Conservation (phyloP, 2,329 filamentous ascomycete species). For the Aaosphaeria arxii region DNA sequence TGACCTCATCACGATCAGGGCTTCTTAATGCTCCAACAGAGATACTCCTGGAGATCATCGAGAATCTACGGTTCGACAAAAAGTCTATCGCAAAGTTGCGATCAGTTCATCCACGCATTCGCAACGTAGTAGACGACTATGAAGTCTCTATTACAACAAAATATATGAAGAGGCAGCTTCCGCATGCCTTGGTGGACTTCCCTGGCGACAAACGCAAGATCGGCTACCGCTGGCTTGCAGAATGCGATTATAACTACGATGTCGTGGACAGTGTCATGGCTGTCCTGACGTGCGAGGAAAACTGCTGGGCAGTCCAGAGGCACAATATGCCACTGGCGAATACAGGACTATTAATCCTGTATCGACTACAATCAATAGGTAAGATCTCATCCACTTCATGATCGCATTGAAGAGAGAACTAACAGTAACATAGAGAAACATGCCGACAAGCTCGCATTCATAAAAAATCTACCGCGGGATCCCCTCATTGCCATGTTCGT, state of each 20-base stretch:
- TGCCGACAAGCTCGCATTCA: conserved; percentile 11
- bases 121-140: conserved; percentile 7
- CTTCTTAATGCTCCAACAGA: neutral
- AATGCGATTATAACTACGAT: conserved; percentile 28
- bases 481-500: conserved; percentile 27
- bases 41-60: conserved; percentile 2
- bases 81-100: neutral
- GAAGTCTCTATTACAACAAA: conserved; percentile 12
- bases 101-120: conserved; percentile 1
- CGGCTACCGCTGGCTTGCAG: conserved; percentile 20
- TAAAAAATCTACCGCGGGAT: conserved; percentile 19
- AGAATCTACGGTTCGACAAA: conserved; percentile 1
- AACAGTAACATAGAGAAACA: neutral
- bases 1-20: no score
- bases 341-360: conserved; percentile 24
- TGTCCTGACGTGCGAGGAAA: conserved; percentile 20
- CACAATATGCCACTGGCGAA: conserved; percentile 26
- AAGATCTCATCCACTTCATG: neutral
- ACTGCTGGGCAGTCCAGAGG: conserved; percentile 18
- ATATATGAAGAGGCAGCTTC: conserved; percentile 23
- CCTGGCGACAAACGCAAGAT: conserved; percentile 6
- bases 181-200: conserved; percentile 27
- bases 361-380: conserved; percentile 16
- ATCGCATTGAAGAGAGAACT: neutral
- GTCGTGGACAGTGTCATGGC: conserved; percentile 30